Evolutionary conservation across 305 asterid species (phyloP), one percentile per base, ranked within the genome.

Genomic region (Fraxinus albicans): DNA sequence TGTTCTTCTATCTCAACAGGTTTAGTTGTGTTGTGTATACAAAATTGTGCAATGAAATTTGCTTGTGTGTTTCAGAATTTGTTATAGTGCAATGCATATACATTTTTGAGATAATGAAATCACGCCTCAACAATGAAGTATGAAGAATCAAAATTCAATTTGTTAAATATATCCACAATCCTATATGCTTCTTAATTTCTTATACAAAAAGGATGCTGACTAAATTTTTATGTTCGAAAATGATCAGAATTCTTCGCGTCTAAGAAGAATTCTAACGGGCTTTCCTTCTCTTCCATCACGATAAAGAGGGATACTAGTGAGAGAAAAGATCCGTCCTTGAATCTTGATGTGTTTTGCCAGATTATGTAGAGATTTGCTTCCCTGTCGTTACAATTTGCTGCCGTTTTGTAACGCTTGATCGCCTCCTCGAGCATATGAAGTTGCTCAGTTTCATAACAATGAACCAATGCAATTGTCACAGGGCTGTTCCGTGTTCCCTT

Each of bases 1-100:
- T 77, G 95, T 94, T 81, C 95, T 91, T 78, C 35, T 89, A 34
- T 91, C 94, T 69, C 91, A 91, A 80, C 87, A 91, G 79, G 63
- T 86, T 50, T 70, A 70, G 21, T 25, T 23, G 73, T 4, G 35
- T 67, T 53, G 63, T 53, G 63, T 67, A 27, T 67, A 67, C 35
- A 25, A 34, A 67, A 25, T 27, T 10, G 73, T 8, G 36, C 17
- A 67, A 25, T 27, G 73, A 29, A 67, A 23, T 25, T 67, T 67
- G 35, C 34, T 53, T 27, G 13, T 65, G 31, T 67, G 6, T 23
- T 27, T 67, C 34, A 23, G 23, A 69, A 70, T 29, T 29, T 25
- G 19, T 29, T 33, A 70, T 31, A 6, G 21, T 69, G 40, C 38
- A 70, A 13, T 53, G 23, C 63, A 53, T 53, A 53, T 53, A 53